phyloP scores from a whole-genome alignment of 2,329 filamentous ascomycete species.

The Monosporascus sp. region DNA sequence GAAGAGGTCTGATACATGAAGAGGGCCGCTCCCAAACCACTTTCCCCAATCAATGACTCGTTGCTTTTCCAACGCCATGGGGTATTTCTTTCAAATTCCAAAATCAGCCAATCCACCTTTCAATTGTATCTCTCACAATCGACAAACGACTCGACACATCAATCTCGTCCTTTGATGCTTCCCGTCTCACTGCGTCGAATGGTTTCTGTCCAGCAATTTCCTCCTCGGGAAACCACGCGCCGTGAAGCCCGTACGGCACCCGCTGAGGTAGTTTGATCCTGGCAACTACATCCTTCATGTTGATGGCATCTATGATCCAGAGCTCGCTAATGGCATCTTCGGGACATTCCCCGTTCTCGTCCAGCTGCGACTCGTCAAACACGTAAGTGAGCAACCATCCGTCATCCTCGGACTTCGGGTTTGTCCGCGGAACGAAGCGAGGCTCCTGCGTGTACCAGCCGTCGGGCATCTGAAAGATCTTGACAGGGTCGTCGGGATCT shows the following conservation, averaged over 20 bases:
- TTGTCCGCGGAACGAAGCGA: constrained; percentile 51
- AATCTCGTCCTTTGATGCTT: constrained; percentile 12
- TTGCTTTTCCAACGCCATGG: neutral
- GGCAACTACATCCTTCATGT: constrained; percentile 57
- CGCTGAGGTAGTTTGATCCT: constrained; percentile 57
- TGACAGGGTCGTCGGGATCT: constrained; percentile 49
- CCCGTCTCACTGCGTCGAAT: constrained; percentile 15
- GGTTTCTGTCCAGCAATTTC: constrained; percentile 45
- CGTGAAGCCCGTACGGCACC: constrained; percentile 66
- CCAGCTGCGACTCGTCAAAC: constrained; percentile 63
- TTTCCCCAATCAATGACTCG: neutral
- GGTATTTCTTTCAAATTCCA: neutral
- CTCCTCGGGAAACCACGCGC: constrained; percentile 52
- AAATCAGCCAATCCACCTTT: constrained; percentile 19
- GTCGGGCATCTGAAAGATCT: constrained; percentile 55
- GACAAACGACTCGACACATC: constrained; percentile 19
- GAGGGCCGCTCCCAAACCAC: too few species aligned
- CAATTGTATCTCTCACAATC: constrained; percentile 16
- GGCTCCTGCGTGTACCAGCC: constrained; percentile 64
- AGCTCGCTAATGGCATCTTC: constrained; percentile 51
- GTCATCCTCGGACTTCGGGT: constrained; percentile 50
- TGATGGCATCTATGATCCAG: constrained; percentile 61
- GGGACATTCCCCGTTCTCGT: constrained; percentile 40
- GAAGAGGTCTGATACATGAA: too few species aligned
- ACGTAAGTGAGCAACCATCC: constrained; percentile 65